Conservation (phyloP, 2,329 filamentous ascomycete species). For the Phialophora macrospora region DNA sequence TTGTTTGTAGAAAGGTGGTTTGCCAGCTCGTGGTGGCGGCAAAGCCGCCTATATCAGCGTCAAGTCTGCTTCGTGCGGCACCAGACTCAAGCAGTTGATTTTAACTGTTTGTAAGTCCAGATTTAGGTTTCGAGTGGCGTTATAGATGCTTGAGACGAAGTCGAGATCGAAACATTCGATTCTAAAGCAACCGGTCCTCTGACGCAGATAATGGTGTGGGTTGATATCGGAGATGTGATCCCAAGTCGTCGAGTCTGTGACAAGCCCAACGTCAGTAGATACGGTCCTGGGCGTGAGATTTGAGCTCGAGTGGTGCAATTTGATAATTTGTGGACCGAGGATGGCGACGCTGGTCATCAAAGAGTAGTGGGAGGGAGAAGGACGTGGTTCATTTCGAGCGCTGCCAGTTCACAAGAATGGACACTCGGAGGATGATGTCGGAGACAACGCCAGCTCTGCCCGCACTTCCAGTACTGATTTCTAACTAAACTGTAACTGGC, state of each 20-base stretch:
- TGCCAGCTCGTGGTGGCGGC: slow-evolving; percentile 72
- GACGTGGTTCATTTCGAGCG: slow-evolving; percentile 4
- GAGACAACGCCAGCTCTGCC: slow-evolving; percentile 13
- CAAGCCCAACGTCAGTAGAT: background rate
- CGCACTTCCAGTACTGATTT: slow-evolving; percentile 4
- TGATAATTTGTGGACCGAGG: background rate
- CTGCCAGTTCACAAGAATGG: slow-evolving; percentile 7
- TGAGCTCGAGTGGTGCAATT: background rate
- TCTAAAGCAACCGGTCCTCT: background rate
- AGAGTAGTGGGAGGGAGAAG: slow-evolving; percentile 13
- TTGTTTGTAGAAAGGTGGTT: slow-evolving; percentile 64
- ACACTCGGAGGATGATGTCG: slow-evolving; percentile 25
- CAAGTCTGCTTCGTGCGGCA: slow-evolving; percentile 16
- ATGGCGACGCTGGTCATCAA: slow-evolving; percentile 7
- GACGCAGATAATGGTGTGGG: slow-evolving; percentile 5
- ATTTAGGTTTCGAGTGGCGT: background rate
- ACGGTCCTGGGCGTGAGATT: background rate
- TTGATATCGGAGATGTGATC: slow-evolving; percentile 4
- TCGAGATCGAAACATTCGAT: slow-evolving; percentile 9
- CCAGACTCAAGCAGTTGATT: background rate
- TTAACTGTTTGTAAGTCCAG: slow-evolving; percentile 5
- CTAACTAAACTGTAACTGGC: slow-evolving; percentile 17
- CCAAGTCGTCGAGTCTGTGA: slow-evolving; percentile 7
- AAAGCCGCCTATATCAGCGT: slow-evolving; percentile 45
- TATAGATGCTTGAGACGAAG: background rate